phyloP scores from a whole-genome alignment of 352 stramenopile genomes.

The Aphanomyces euteiches region DNA sequence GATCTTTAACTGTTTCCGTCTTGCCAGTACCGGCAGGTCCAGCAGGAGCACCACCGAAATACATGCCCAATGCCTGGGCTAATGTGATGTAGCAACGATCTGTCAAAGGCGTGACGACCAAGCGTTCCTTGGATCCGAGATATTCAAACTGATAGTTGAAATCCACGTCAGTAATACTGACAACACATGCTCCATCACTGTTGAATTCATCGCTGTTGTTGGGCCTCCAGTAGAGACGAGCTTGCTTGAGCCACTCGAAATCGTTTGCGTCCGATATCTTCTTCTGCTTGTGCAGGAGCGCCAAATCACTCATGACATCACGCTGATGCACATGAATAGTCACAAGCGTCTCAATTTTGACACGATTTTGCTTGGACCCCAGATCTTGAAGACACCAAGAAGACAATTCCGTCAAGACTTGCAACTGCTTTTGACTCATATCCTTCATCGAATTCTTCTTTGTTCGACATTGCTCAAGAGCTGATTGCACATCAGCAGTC shows the following conservation, averaged over 20 bases:
- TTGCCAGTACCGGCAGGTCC: constrained; percentile 95
- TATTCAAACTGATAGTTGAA: constrained; percentile 99
- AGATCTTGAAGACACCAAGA: constrained; percentile 96
- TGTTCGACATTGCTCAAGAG: constrained; percentile 91
- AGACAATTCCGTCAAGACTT: constrained; percentile 92
- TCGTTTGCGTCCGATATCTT: constrained; percentile 96
- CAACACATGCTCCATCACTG: constrained; percentile 92
- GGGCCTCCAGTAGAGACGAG: constrained; percentile 96
- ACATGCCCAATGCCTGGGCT: constrained; percentile 96
- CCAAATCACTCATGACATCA: constrained; percentile 95
- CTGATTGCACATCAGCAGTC: constrained; percentile 93
- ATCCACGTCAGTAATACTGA: constrained; percentile 97
- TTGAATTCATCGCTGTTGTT: constrained; percentile 93
- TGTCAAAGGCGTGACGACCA: constrained; percentile 96
- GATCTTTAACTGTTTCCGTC: constrained; percentile 97
- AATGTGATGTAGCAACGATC: constrained; percentile 98
- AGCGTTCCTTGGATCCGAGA: constrained; percentile 94
- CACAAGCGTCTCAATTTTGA: constrained; percentile 97
- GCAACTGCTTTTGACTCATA: constrained; percentile 91
- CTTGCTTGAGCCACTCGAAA: constrained; percentile 99
- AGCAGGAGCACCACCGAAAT: constrained; percentile 94
- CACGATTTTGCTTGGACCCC: constrained; percentile 94
- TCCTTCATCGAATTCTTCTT: constrained; percentile 98
- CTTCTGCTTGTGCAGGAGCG: constrained; percentile 92
- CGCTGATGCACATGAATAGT: constrained; percentile 98